Conservation (phyloP, 495 filamentous ascomycete genomes). For the Penicillium paxilli region DNA sequence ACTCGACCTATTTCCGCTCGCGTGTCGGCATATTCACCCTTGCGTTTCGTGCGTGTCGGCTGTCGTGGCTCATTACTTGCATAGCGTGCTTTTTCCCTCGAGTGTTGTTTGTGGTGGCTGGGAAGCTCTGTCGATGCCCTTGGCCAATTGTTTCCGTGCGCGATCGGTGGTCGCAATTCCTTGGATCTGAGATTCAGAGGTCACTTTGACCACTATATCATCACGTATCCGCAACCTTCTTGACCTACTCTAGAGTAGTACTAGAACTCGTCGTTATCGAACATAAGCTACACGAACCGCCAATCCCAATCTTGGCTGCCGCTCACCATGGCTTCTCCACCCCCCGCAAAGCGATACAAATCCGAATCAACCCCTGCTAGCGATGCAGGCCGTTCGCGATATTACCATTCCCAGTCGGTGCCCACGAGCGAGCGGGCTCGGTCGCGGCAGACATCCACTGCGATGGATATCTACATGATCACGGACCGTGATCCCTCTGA, state of each 20-base stretch:
- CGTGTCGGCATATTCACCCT: too few relatives aligned
- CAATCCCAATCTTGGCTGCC: background rate
- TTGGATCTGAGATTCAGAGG: background rate
- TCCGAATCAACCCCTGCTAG: slow-evolving; percentile 24
- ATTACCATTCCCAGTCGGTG: slow-evolving; percentile 32
- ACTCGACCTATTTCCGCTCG: too few relatives aligned
- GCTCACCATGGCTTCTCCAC: slow-evolving; percentile 26
- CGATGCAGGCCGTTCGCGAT: slow-evolving; percentile 21
- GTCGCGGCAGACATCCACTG: slow-evolving; percentile 42
- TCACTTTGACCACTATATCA: background rate
- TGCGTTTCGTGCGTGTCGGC: slow-evolving; percentile 6
- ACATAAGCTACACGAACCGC: background rate
- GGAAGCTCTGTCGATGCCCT: slow-evolving; percentile 7
- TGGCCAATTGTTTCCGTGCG: slow-evolving; percentile 2
- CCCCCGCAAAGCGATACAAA: slow-evolving; percentile 29
- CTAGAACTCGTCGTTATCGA: background rate
- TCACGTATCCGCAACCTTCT: background rate
- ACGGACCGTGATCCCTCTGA: slow-evolving; percentile 37
- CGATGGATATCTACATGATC: slow-evolving; percentile 45
- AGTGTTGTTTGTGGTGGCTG: slow-evolving; percentile 5
- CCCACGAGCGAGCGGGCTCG: slow-evolving; percentile 29
- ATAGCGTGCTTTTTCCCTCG: background rate
- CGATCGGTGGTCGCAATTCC: slow-evolving; percentile 9
- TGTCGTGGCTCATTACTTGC: slow-evolving; percentile 4
- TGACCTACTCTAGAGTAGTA: background rate